Evolutionary conservation across 2,329 filamentous ascomycete genomes (phyloP).

Genomic region (Dothistroma septosporum): DNA sequence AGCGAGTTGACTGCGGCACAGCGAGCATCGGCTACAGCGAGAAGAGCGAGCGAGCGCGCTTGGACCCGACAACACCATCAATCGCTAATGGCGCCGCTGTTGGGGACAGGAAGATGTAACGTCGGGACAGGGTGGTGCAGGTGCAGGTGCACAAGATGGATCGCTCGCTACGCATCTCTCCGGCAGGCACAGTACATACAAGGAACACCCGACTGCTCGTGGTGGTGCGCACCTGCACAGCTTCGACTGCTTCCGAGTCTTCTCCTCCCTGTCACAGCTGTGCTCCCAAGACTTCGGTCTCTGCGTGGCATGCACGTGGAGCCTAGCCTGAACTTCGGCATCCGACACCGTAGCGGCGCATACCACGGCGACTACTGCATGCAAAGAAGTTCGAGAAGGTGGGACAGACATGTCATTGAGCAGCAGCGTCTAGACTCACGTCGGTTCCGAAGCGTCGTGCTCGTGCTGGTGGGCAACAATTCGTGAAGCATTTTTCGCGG

Average conservation of each 20-base stretch:
- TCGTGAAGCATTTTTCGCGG: too few species aligned
- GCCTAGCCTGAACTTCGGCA: background rate
- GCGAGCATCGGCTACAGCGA: background rate
- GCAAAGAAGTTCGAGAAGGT: background rate
- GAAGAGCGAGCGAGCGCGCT: background rate
- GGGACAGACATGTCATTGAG: background rate
- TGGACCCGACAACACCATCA: background rate
- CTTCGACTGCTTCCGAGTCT: background rate
- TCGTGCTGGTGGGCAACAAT: too few species aligned
- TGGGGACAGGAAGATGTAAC: background rate
- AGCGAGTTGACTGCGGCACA: background rate
- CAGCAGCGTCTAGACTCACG: background rate
- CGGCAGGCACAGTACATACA: background rate
- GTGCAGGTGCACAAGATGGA: background rate
- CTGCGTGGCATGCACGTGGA: background rate
- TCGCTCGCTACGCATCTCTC: background rate
- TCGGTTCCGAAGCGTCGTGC: background rate
- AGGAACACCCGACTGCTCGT: background rate
- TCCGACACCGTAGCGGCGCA: background rate
- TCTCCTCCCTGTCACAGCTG: background rate
- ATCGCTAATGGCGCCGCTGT: background rate
- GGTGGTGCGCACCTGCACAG: background rate
- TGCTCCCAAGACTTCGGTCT: background rate
- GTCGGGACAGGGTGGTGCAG: background rate
- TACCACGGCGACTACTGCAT: background rate